Evolutionary conservation across 352 stramenopile genomes (phyloP), one percentile per base, ranked within the genome.

Genomic region (Pythium phragmiticola): DNA sequence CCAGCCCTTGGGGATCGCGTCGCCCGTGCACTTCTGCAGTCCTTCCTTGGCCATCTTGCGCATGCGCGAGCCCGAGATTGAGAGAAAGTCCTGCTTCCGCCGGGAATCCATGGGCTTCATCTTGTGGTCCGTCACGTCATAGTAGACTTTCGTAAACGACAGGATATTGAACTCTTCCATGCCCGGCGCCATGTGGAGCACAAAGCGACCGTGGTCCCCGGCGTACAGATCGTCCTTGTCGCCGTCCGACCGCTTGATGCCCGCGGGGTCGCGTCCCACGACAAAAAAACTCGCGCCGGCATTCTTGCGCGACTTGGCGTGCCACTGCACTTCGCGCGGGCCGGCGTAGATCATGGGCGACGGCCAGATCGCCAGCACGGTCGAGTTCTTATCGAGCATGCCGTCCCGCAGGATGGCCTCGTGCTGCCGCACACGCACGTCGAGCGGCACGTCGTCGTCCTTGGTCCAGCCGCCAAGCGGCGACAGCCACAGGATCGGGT

Each of bases 291-390:
- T 98, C 13, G 97, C 97, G 43, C 97, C 97, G 63, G 94, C 97
- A 50, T 94, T 98, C 69, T 97, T 94, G 50, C 97, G 87, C 60
- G 88, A 98, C 81, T 99, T 99, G 50, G 97, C 97, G 77, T 99
- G 97, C 84, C 98, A 99, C 73, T 99, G 89, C 43, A 99, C 97
- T 74, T 99, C 97, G 14, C 96, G 98, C 13, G 97, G 97, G 13
- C 97, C 97, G 28, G 95, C 97, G 76, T 99, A 99, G 50, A 99
- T 97, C 96, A 99, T 99, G 7, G 97, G 97, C 63, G 95, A 94
- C 33, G 97, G 97, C 97, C 97, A 99, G 66, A 99, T 99, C 37
- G 96, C 95, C 72, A 99, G 96, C 63, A 99, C 96, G 2, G 97
- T 99, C 53, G 87, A 98, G n/a, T 84, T 83, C 56, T 95, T 94